Base-by-base conservation (phyloP, 768 basidiomycete genomes). In the Tylopilus vinaceipallidus region DNA sequence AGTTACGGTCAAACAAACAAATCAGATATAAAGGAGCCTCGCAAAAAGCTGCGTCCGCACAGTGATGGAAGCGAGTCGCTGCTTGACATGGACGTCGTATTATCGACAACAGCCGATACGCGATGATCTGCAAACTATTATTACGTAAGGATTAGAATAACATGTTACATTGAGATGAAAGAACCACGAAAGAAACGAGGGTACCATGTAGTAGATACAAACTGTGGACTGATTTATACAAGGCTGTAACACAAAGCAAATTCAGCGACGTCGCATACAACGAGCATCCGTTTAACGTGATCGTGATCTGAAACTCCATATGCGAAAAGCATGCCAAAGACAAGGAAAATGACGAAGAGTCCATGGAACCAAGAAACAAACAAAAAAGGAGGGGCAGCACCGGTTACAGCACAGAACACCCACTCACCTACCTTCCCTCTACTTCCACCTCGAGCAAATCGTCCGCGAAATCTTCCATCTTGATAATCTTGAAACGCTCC, bases 391-490 rank as follows among this genome's bases (percentile, higher is more conserved):
- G n/a, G n/a, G n/a, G n/a, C n/a, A n/a, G 4, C 19, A 43, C 23
- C 22, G 6, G 10, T 7, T 12, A 32, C 36, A n/a, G 17, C 26
- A 45, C n/a, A 26, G 19, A 27, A 44, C n/a, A n/a, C n/a, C n/a
- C n/a, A n/a, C n/a, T n/a, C 39, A 38, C 52, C 32, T 54, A 66
- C 38, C 41, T 54, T 55, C 33, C 55, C 37, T 62, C 59, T 47
- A 16, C 49, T 20, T 61, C 66, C 52, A 71, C 55, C 45, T 84
- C 82, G 30, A 86, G 69, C 51, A 87, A 59, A 62, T 79, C 77
- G 16, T 67, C 73, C 7, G 80, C 82, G 60, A 86, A 86, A 63
- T 82, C 82, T 57, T 86, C 84, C 77, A 86, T 77, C 43, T 73
- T 78, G 55, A 86, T 74, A 20, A 86, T 74, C 45, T 69, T 72